Percentiles rank a stretch among this genome's conserved stretches.
Evolutionary conservation across 768 basidiomycete species (phyloP).

Genomic region (Boletellus ananiceps): DNA sequence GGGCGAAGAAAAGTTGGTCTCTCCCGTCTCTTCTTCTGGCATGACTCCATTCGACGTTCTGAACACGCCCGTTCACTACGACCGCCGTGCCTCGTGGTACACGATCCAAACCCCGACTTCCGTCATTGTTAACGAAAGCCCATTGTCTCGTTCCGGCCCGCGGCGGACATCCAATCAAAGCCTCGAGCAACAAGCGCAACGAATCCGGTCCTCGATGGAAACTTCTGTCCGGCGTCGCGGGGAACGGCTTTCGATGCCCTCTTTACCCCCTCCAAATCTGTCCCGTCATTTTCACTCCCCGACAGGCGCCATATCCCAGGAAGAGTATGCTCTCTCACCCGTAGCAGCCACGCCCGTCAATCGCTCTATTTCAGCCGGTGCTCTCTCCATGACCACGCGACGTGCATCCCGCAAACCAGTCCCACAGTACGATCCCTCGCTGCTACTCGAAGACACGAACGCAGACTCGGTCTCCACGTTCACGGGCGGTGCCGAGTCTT

Average conservation of each 20-base stretch:
- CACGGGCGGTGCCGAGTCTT: conserved; percentile 24
- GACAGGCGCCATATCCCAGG: conserved; percentile 11
- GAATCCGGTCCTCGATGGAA: conserved; percentile 32
- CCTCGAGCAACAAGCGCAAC: conserved; percentile 30
- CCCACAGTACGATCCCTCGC: conserved; percentile 43
- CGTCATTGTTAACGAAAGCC: not conserved
- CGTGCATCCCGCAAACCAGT: conserved; percentile 51
- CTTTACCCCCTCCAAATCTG: conserved; percentile 12
- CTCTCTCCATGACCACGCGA: conserved; percentile 20
- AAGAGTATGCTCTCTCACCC: conserved; percentile 31
- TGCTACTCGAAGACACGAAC: conserved; percentile 21
- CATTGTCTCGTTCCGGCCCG: conserved; percentile 9
- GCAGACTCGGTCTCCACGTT: conserved; percentile 20
- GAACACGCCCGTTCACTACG: conserved; percentile 14
- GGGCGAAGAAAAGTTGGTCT: conserved; percentile 23
- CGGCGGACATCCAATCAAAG: conserved; percentile 11
- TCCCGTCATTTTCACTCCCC: conserved; percentile 17
- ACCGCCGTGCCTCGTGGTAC: conserved; percentile 19
- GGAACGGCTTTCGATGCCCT: conserved; percentile 30
- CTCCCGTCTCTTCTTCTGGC: conserved; percentile 11
- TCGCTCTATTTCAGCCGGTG: conserved; percentile 27
- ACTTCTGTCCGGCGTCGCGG: conserved; percentile 19
- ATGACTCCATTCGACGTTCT: conserved; percentile 19
- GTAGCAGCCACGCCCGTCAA: conserved; percentile 18
- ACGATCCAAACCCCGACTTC: conserved; percentile 12